These are phyloP conservation scores for Ceratobasidium sp. DNA, from an alignment of 1,284 basidiomycete species.

Conservation along the genomic window DNA sequence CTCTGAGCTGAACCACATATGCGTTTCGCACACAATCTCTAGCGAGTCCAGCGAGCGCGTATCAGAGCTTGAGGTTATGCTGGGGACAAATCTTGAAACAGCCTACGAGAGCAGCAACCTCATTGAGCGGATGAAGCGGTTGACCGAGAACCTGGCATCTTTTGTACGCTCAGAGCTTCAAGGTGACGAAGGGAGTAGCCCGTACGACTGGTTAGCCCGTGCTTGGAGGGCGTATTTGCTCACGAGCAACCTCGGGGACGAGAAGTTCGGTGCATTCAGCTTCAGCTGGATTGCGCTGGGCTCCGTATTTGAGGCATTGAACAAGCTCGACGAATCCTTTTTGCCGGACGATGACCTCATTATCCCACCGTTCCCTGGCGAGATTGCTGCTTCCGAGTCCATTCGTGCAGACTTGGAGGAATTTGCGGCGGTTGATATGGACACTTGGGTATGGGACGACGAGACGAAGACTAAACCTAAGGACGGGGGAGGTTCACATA, in stretches of 20 bases:
- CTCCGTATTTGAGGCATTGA: slow-evolving; percentile 17
- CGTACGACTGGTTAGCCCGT: slow-evolving; percentile 20
- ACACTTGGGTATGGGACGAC: background rate
- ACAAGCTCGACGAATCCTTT: background rate
- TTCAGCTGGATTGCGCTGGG: slow-evolving; percentile 17
- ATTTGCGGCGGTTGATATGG: slow-evolving; percentile 2
- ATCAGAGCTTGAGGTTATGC: slow-evolving; percentile 39
- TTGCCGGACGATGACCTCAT: background rate
- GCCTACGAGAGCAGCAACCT: slow-evolving; percentile 15
- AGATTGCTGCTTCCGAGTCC: background rate
- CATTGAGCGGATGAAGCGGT: slow-evolving; percentile 24
- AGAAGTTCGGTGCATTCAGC: slow-evolving; percentile 25
- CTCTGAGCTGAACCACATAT: slow-evolving; percentile 44
- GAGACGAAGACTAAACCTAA: background rate
- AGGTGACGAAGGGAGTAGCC: background rate
- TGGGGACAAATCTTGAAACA: slow-evolving; percentile 43
- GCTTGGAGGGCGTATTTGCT: slow-evolving; percentile 36
- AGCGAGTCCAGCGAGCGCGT: slow-evolving; percentile 12
- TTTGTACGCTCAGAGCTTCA: slow-evolving; percentile 12
- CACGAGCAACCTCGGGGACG: background rate
- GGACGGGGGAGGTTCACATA: background rate
- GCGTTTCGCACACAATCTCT: slow-evolving; percentile 32
- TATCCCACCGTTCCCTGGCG: background rate
- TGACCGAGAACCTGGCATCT: slow-evolving; percentile 14
- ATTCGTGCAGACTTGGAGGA: background rate